Evolutionary conservation across 1,284 basidiomycete genomes (phyloP), one percentile per base, ranked within the genome.

Genomic region (Trametes hirsuta): DNA sequence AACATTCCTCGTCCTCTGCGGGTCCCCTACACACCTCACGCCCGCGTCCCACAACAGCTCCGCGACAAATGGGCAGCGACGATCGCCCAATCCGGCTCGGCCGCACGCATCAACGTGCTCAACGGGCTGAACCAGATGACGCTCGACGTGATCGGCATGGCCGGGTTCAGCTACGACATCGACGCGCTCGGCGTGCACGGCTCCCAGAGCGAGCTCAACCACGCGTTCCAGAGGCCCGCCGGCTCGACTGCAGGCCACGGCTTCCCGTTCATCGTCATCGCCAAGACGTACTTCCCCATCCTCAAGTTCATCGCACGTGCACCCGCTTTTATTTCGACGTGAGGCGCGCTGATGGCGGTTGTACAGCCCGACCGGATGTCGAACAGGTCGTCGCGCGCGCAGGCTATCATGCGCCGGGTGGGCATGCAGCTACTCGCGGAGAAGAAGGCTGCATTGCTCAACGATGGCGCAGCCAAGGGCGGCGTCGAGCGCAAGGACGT

Each of bases 91-190:
- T 25, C 47, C 14, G 53, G 55, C 36, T 62, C 39, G 12, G 41
- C 44, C n/a, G 58, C 53, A 15, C 69, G 73, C 30, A 69, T 81
- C 49, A 75, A 84, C 59, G 75, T 80, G 3, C 66, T 79, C 44
- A 61, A 69, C 4, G 78, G 75, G 68, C 71, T 84, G 5, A 75
- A 73, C 10, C 74, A 76, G 46, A 72, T 76, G 30, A 82, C 82
- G 0, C 70, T 84, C 37, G 82, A 84, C 62, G 73, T 82, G 22
- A 83, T 84, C 55, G 81, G 81, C 8, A 9, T 25, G 12, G 21
- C 41, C 75, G 76, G 77, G 0, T 86, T 86, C 72, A 77, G 80
- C 67, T 84, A 84, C 66, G 66, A 78, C 15, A 82, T 86, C 68
- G 69, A 78, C 11, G 64, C 76, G 0, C 65, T 78, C 24, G 63